phyloP scores from a whole-genome alignment of 2,329 filamentous ascomycete genomes.

The Nothophaeocryptopus gaeumannii region DNA sequence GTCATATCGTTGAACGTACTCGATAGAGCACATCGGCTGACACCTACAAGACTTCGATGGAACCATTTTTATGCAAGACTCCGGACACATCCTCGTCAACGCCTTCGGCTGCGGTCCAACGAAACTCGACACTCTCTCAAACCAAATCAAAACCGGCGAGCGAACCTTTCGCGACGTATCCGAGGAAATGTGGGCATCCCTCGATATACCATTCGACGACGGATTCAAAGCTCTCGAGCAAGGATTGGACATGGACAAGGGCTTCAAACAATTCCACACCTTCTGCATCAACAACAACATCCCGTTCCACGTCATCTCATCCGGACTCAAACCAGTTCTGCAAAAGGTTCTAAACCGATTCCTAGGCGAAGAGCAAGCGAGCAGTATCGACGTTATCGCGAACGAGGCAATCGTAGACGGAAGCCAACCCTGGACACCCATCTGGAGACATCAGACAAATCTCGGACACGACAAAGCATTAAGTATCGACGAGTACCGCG shows the following conservation, averaged over 20 bases:
- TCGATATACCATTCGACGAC: conserved; percentile 65
- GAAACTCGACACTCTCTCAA: conserved; percentile 56
- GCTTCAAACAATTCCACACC: conserved; percentile 62
- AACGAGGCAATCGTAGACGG: conserved; percentile 61
- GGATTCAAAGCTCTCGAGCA: conserved; percentile 64
- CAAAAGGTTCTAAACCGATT: conserved; percentile 62
- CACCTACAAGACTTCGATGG: conserved; percentile 62
- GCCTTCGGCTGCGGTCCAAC: conserved; percentile 60
- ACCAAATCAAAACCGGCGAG: conserved; percentile 63
- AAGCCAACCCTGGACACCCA: conserved; percentile 61
- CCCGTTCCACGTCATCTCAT: conserved; percentile 68
- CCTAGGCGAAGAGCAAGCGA: conserved; percentile 58
- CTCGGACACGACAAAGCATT: conserved; percentile 66
- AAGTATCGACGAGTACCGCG: conserved; percentile 61
- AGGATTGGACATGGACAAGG: conserved; percentile 60
- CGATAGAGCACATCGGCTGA: neutral
- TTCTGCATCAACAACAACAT: conserved; percentile 63
- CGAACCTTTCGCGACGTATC: conserved; percentile 68
- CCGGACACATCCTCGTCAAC: conserved; percentile 67
- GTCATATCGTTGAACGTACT: neutral
- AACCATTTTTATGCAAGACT: conserved; percentile 65
- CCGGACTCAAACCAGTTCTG: conserved; percentile 64
- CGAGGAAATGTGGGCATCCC: conserved; percentile 68
- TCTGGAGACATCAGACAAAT: conserved; percentile 65
- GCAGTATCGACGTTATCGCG: conserved; percentile 64